Percentiles rank a stretch among this genome's conserved stretches.
Evolutionary conservation across 495 filamentous ascomycete genomes (phyloP).

Genomic region (Xylaria sp.): DNA sequence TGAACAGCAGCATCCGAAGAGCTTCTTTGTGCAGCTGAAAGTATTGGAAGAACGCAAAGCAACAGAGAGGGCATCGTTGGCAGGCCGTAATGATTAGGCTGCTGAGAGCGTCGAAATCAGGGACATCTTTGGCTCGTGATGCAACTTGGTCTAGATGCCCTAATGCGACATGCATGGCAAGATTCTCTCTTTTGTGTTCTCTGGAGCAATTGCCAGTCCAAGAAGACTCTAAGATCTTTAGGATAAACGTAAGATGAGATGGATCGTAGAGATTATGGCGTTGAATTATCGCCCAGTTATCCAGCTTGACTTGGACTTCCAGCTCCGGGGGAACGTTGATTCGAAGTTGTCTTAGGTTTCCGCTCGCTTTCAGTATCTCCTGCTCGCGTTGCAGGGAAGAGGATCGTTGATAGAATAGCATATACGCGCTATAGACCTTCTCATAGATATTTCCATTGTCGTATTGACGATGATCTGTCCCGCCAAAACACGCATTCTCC

Average conservation of each 20-base stretch:
- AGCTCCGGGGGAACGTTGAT: slow-evolving; percentile 63
- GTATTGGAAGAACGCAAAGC: slow-evolving; percentile 68
- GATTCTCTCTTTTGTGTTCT: slow-evolving; percentile 62
- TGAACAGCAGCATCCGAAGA: slow-evolving; percentile 71
- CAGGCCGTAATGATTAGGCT: slow-evolving; percentile 60
- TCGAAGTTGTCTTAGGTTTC: slow-evolving; percentile 57
- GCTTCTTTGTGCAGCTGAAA: slow-evolving; percentile 60
- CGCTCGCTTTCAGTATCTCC: slow-evolving; percentile 41
- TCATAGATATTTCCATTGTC: slow-evolving; percentile 57
- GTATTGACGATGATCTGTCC: slow-evolving; percentile 62
- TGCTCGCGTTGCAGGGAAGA: slow-evolving; percentile 64
- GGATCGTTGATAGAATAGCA: slow-evolving; percentile 94
- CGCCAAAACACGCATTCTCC: slow-evolving; percentile 81
- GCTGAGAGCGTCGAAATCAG: slow-evolving; percentile 66
- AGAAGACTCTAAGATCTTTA: slow-evolving; percentile 59
- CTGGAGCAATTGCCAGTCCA: slow-evolving; percentile 53
- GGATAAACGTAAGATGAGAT: slow-evolving; percentile 71
- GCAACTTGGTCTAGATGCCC: slow-evolving; percentile 81
- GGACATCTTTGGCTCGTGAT: slow-evolving; percentile 72
- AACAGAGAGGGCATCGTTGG: slow-evolving; percentile 62
- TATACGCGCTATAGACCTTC: slow-evolving; percentile 90
- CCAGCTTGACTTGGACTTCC: slow-evolving; percentile 66
- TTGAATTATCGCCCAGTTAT: slow-evolving; percentile 76
- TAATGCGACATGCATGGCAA: slow-evolving; percentile 70
- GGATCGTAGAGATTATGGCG: slow-evolving; percentile 84